These are phyloP conservation scores for Conoideocrella luteorostrata DNA, from an alignment of 2,329 filamentous ascomycete species.

Conservation along the genomic window DNA sequence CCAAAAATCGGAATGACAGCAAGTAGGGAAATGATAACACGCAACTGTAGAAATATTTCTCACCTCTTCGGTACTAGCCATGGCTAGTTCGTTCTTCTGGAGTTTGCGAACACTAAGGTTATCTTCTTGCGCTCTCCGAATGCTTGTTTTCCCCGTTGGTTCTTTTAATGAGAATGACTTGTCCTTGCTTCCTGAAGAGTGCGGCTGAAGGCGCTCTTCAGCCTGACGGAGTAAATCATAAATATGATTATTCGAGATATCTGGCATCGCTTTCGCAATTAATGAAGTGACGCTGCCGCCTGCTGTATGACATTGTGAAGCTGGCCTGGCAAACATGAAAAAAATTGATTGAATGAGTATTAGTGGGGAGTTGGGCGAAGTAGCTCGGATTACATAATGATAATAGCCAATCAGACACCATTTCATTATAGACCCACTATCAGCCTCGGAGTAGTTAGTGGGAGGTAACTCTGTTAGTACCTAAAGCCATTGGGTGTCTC, in stretches of 20 bases:
- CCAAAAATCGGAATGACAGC: not conserved
- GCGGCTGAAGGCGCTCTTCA: conserved; percentile 2
- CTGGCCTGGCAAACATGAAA: not conserved
- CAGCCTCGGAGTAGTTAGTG: too few species aligned
- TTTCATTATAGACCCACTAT: too few species aligned
- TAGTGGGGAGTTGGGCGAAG: too few species aligned
- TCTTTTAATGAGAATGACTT: not conserved
- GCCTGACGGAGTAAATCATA: conserved; percentile 2
- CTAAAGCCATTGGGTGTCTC: too few species aligned
- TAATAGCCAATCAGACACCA: not conserved
- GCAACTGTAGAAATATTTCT: not conserved
- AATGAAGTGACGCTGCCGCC: not conserved
- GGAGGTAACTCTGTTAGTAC: too few species aligned
- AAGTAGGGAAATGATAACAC: not conserved
- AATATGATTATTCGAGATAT: not conserved
- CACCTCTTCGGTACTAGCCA: not conserved
- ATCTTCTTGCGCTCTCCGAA: not conserved
- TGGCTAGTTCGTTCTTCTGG: not conserved
- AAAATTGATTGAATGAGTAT: not conserved
- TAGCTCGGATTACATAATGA: too few species aligned
- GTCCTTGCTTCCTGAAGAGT: not conserved
- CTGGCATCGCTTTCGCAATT: not conserved
- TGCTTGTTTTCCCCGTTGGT: not conserved
- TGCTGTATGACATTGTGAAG: not conserved
- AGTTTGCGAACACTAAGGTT: conserved; percentile 2